These are phyloP conservation scores for Yarrowia sp. DNA, from an alignment of 805 yeast genomes.

Conservation along the genomic window DNA sequence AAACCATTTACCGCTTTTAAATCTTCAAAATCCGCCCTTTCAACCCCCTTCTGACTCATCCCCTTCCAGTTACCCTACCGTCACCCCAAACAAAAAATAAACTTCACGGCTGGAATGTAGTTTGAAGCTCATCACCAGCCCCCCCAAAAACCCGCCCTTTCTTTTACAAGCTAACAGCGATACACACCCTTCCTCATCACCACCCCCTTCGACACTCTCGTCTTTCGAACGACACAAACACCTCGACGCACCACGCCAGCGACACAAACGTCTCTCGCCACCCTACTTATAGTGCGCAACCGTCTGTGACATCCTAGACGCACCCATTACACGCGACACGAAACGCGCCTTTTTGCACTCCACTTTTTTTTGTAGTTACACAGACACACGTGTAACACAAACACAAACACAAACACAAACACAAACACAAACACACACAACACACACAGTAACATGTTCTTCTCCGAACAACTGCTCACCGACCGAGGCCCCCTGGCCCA, in stretches of 20 bases:
- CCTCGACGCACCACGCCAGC: too few species aligned
- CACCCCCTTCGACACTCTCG: background rate
- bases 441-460: conserved; percentile 43
- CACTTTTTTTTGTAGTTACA: background rate
- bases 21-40: background rate
- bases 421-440: background rate
- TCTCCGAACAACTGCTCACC: conserved; percentile 52
- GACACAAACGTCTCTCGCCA: background rate
- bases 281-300: background rate
- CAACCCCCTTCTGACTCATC: too few species aligned
- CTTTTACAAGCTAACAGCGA: background rate
- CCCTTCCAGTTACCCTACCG: background rate
- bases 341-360: background rate
- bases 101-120: background rate
- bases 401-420: background rate
- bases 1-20: background rate
- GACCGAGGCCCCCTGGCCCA: conserved; percentile 82
- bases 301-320: background rate
- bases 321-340: conserved; percentile 4
- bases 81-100: background rate
- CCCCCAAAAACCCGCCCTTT: background rate
- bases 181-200: background rate
- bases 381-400: background rate
- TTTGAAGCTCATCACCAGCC: background rate
- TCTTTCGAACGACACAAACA: background rate